Evolutionary conservation across 176 grass and related monocot genomes (phyloP).

Genomic region (Poa annua): DNA sequence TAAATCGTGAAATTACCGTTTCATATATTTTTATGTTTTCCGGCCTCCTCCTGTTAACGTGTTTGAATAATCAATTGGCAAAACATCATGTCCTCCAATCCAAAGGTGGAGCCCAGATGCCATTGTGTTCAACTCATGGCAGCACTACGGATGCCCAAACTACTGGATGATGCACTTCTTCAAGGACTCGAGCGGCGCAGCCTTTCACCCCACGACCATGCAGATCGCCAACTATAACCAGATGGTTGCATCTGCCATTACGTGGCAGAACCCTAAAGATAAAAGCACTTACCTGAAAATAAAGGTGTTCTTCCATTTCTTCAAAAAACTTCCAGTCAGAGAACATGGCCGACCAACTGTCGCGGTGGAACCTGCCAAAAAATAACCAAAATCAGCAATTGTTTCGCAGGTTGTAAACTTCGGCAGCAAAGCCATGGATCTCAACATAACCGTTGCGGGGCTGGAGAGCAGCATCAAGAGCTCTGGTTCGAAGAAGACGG

Average conservation of each 20-base stretch:
- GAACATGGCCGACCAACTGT: too few relatives aligned
- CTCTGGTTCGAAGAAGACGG: conserved; percentile 52
- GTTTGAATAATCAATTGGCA: neutral
- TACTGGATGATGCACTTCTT: conserved; percentile 91
- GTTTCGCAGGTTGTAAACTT: conserved; percentile 73
- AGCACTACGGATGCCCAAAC: conserved; percentile 86
- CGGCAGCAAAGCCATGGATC: conserved; percentile 57
- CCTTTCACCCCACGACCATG: conserved; percentile 50
- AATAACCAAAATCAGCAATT: neutral
- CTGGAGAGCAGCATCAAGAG: conserved; percentile 47
- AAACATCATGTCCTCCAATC: neutral
- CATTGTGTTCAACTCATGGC: conserved; percentile 87
- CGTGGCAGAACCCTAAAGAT: conserved; percentile 61
- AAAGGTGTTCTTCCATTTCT: conserved; percentile 46
- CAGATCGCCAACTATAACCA: conserved; percentile 48
- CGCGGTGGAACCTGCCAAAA: too few relatives aligned
- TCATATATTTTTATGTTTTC: neutral
- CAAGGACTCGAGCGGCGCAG: conserved; percentile 79
- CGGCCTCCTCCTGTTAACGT: neutral
- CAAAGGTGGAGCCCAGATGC: conserved; percentile 82
- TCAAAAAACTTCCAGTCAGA: too few relatives aligned
- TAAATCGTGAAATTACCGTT: neutral
- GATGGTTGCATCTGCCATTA: conserved; percentile 70
- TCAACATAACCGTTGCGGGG: conserved; percentile 57
- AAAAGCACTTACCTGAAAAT: conserved; percentile 63